Conservation (phyloP, 1,139 yeast species). For the Pichia sp. region DNA sequence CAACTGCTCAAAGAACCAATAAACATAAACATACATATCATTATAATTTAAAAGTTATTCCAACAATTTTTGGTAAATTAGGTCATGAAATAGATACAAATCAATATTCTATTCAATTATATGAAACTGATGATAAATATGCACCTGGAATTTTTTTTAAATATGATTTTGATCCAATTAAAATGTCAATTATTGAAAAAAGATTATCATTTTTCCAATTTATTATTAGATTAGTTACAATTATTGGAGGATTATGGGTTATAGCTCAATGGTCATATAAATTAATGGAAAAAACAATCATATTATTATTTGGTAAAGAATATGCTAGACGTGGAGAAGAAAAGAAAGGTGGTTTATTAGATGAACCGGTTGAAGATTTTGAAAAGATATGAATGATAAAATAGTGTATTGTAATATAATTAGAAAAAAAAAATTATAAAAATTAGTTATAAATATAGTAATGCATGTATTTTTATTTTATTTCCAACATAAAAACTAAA, state of each 20-base stretch:
- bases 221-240: constrained; percentile 70
- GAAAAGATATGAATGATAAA: constrained; percentile 19
- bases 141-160: constrained; percentile 77
- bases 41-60: constrained; percentile 75
- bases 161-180: constrained; percentile 85
- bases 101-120: constrained; percentile 75
- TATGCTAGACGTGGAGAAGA: constrained; percentile 52
- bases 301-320: constrained; percentile 43
- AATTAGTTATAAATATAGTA: too few species aligned
- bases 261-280: constrained; percentile 43
- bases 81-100: constrained; percentile 74
- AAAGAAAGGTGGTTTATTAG: constrained; percentile 31
- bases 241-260: constrained; percentile 64
- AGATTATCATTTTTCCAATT: constrained; percentile 76
- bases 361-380: constrained; percentile 22
- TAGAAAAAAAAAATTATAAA: too few species aligned
- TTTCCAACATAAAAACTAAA: not conserved
- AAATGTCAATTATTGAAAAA: constrained; percentile 59
- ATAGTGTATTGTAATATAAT: too few species aligned
- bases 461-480: not conserved
- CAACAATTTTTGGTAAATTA: constrained; percentile 66
- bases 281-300: constrained; percentile 39
- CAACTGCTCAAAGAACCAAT: constrained; percentile 51
- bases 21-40: constrained; percentile 40
- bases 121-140: constrained; percentile 30